phyloP scores from a whole-genome alignment of 2,329 filamentous ascomycete genomes.

The Rutstroemia sydowiana region DNA sequence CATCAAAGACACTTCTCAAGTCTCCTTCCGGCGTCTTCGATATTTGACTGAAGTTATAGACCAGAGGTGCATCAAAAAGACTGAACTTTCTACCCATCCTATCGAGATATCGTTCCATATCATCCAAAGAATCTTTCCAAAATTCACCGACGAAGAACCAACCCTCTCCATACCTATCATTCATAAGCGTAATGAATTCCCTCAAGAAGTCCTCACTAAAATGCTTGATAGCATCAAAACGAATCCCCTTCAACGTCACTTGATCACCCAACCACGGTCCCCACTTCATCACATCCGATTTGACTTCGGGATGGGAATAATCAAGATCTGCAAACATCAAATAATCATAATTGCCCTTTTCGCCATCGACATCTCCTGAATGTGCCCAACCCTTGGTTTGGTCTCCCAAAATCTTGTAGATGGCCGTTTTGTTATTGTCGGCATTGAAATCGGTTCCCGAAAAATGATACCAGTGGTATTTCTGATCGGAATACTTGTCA shows the following conservation, averaged over 20 bases:
- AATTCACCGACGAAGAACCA: constrained; percentile 65
- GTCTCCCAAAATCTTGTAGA: constrained; percentile 58
- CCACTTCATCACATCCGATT: constrained; percentile 58
- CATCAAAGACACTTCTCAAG: constrained; percentile 55
- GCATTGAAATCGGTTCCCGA: constrained; percentile 61
- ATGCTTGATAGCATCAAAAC: constrained; percentile 68
- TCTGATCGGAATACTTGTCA: constrained; percentile 50
- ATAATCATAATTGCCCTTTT: constrained; percentile 63
- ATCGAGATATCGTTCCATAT: constrained; percentile 50
- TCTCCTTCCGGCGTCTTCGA: constrained; percentile 51
- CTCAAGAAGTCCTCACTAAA: constrained; percentile 60
- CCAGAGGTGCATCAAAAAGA: constrained; percentile 61
- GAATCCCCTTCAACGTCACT: constrained; percentile 55
- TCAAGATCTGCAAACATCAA: constrained; percentile 69
- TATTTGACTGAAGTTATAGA: constrained; percentile 58
- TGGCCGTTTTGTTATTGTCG: constrained; percentile 44
- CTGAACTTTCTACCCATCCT: constrained; percentile 50
- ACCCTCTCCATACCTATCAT: constrained; percentile 40
- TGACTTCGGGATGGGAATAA: constrained; percentile 56
- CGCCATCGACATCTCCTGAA: constrained; percentile 47
- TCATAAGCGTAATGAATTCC: constrained; percentile 54
- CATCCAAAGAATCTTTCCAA: constrained; percentile 52
- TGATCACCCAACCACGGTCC: constrained; percentile 58
- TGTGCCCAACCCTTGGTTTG: constrained; percentile 55
- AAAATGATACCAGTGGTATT: constrained; percentile 63